These are phyloP conservation scores for Mortierella alpina DNA, from an alignment of 192 early-diverging fungal genomes.

Conservation along the genomic window DNA sequence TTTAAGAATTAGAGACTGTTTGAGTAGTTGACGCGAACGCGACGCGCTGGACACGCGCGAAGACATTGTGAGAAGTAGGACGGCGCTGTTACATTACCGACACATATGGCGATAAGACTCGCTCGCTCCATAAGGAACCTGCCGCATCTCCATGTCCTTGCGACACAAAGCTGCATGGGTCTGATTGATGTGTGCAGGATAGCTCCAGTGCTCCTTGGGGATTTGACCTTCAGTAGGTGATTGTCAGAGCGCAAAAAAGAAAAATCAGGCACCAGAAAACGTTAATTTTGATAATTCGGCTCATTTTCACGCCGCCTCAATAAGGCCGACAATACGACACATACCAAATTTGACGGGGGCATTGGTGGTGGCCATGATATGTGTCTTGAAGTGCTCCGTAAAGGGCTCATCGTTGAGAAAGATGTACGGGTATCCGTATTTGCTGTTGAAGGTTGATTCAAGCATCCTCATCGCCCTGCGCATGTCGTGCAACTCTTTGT, in stretches of 20 bases:
- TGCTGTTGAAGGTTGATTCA: constrained; percentile 78
- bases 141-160: constrained; percentile 65
- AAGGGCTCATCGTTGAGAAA: constrained; percentile 86
- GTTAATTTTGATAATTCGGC: background rate
- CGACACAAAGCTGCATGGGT: constrained; percentile 67
- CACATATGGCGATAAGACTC: constrained; percentile 93
- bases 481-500: constrained; percentile 74
- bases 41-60: background rate
- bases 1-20: background rate
- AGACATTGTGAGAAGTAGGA: constrained; percentile 34
- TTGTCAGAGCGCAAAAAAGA: background rate
- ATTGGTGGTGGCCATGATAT: constrained; percentile 54
- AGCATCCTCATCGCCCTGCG: constrained; percentile 74
- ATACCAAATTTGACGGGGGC: constrained; percentile 37
- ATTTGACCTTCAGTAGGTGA: constrained; percentile 65
- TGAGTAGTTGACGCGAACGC: background rate
- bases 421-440: constrained; percentile 85
- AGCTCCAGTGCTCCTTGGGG: constrained; percentile 77
- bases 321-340: too few species aligned
- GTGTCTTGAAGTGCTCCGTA: constrained; percentile 73
- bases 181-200: constrained; percentile 78
- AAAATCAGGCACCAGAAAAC: background rate
- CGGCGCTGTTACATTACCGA: constrained; percentile 61
- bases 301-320: too few species aligned
- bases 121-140: constrained; percentile 78